Conservation (phyloP, 805 yeast species). For the Starmera caribaea region DNA sequence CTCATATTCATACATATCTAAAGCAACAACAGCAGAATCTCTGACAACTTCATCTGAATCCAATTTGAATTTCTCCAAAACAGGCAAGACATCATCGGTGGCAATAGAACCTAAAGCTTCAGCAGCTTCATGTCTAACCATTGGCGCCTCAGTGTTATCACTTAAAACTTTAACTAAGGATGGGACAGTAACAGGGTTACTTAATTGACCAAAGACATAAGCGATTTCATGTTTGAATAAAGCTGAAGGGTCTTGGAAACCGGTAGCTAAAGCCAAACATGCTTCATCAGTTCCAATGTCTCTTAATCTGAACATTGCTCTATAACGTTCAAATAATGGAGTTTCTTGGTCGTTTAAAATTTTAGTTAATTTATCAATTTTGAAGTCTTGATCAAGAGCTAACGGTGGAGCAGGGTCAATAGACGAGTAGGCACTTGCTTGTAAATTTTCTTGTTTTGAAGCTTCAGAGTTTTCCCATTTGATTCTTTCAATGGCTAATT, state of each 20-base stretch:
- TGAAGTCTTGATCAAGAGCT: conserved; percentile 50
- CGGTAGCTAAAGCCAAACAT: conserved; percentile 81
- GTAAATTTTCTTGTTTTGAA: conserved; percentile 59
- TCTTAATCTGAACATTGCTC: conserved; percentile 97
- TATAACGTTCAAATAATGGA: conserved; percentile 86
- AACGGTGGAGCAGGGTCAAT: conserved; percentile 99
- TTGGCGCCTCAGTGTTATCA: conserved; percentile 77
- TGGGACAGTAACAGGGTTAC: conserved; percentile 89
- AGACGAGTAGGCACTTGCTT: conserved; percentile 69
- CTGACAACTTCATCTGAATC: conserved; percentile 88
- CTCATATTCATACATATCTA: conserved; percentile 97
- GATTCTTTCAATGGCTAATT: conserved; percentile 90
- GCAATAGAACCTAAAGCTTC: conserved; percentile 98
- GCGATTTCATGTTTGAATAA: conserved; percentile 97
- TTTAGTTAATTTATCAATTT: conserved; percentile 53
- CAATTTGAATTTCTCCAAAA: conserved; percentile 64
- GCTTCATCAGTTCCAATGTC: conserved; percentile 94
- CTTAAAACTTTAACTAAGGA: conserved; percentile 73
- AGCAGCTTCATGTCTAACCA: conserved; percentile 99
- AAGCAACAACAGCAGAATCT: conserved; percentile 93
- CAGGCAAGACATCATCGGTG: conserved; percentile 89
- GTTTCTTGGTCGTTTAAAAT: conserved; percentile 67
- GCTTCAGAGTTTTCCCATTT: conserved; percentile 77
- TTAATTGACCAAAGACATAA: conserved; percentile 94
- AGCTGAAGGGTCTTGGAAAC: conserved; percentile 85